Evolutionary conservation across 257 asterid species (phyloP).

Genomic region (Striga asiatica): DNA sequence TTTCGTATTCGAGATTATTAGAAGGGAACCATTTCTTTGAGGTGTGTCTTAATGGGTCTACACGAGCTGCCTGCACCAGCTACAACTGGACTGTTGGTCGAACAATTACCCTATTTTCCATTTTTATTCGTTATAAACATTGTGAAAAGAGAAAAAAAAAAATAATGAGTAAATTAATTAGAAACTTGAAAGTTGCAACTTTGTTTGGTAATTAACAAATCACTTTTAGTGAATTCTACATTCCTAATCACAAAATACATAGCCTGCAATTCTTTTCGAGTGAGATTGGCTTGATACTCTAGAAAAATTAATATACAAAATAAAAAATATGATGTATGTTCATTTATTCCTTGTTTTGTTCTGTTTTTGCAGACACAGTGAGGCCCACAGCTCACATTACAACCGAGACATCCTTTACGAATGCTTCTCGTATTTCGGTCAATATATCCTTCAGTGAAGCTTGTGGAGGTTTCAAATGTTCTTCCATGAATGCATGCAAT

Average conservation of each 20-base stretch:
- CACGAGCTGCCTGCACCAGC: slow-evolving; percentile 48
- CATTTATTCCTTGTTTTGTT: neutral
- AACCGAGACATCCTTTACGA: slow-evolving; percentile 48
- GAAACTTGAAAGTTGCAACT: no score
- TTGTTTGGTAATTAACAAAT: no score
- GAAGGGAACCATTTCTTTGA: slow-evolving; percentile 75
- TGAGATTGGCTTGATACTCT: no score
- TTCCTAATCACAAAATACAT: no score
- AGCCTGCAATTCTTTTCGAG: no score
- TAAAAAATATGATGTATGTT: no score
- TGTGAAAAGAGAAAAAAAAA: no score
- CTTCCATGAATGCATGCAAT: slow-evolving; percentile 65
- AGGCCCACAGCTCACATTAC: slow-evolving; percentile 65
- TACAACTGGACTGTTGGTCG: slow-evolving; percentile 81
- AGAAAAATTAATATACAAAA: no score
- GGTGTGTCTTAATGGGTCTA: slow-evolving; percentile 49
- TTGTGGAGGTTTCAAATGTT: slow-evolving; percentile 64
- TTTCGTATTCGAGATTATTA: slow-evolving; percentile 32
- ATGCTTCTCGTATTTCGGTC: slow-evolving; percentile 50
- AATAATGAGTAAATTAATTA: no score
- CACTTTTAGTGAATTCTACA: no score
- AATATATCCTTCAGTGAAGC: slow-evolving; percentile 66
- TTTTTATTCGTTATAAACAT: neutral
- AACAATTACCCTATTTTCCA: slow-evolving; percentile 6
- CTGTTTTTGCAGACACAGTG: slow-evolving; percentile 51